phyloP scores from a whole-genome alignment of 129 eudicot genomes.

The Arctium minus region DNA sequence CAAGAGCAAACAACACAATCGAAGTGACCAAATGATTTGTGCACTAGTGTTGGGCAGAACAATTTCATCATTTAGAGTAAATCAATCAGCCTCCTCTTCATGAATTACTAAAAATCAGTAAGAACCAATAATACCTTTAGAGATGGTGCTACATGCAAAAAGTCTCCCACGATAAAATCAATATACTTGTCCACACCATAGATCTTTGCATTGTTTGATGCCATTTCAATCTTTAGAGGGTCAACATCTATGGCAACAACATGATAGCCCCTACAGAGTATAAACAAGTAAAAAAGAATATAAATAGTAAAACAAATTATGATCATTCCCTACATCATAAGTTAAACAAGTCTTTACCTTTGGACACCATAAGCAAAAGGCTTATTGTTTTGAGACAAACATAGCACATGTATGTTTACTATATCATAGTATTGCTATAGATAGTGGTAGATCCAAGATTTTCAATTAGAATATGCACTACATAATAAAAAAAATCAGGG shows the following conservation, averaged over 20 bases:
- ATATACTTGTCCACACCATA: slow-evolving; percentile 71
- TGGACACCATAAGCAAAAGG: slow-evolving; percentile 6
- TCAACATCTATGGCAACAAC: slow-evolving; percentile 75
- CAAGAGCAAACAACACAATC: neutral
- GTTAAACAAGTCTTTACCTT: neutral
- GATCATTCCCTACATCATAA: neutral
- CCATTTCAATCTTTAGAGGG: slow-evolving; percentile 65
- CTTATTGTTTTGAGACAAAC: neutral
- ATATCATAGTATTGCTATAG: neutral
- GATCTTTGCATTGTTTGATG: slow-evolving; percentile 53
- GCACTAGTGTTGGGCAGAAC: neutral
- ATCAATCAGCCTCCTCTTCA: neutral
- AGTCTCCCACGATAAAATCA: slow-evolving; percentile 76
- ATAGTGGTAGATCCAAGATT: neutral
- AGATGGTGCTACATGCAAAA: slow-evolving; percentile 69
- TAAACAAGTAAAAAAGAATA: neutral
- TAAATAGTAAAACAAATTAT: neutral
- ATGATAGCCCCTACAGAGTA: slow-evolving; percentile 55
- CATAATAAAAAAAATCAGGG: neutral
- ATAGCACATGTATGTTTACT: neutral
- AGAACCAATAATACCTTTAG: slow-evolving; percentile 48
- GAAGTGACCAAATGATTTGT: neutral
- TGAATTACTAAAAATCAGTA: neutral
- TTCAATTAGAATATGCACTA: neutral
- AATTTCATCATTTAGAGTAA: no score